Evolutionary conservation across 305 asterid genomes (phyloP).

Genomic region (Fraxinus angustifolia): DNA sequence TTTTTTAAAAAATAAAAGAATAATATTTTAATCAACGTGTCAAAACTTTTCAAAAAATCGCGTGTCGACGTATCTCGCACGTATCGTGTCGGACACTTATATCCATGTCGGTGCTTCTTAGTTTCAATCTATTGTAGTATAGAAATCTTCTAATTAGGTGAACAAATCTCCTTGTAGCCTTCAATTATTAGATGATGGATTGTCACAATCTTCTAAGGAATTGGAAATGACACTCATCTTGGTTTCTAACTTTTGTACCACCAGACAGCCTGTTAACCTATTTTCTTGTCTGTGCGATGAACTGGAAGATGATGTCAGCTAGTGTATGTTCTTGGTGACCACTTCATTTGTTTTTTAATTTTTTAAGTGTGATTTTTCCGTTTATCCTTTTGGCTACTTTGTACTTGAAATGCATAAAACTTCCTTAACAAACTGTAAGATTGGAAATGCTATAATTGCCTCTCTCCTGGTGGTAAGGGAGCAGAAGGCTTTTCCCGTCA

Average conservation of each 20-base stretch:
- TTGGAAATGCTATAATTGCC: not conserved
- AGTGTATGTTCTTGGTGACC: not conserved
- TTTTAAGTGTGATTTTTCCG: not conserved
- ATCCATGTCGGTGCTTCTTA: not conserved
- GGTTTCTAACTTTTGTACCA: not conserved
- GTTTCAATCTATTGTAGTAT: not conserved
- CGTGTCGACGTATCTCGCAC: no score
- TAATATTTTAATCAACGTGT: not conserved
- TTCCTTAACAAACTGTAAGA: not conserved
- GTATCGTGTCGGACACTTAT: no score
- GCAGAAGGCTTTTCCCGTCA: not conserved
- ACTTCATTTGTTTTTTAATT: not conserved
- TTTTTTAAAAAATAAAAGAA: no score
- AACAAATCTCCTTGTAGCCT: not conserved
- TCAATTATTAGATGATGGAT: not conserved
- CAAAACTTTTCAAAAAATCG: not conserved
- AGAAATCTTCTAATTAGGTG: not conserved
- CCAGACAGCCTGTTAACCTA: not conserved
- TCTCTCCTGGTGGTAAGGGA: not conserved
- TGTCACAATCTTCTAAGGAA: not conserved
- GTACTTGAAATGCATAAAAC: not conserved
- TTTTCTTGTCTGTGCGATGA: not conserved
- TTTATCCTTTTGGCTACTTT: not conserved
- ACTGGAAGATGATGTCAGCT: not conserved
- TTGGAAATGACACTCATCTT: not conserved